Evolutionary conservation across 257 asterid species (phyloP), one percentile per base, ranked within the genome.

Genomic region (Verbena officinalis): DNA sequence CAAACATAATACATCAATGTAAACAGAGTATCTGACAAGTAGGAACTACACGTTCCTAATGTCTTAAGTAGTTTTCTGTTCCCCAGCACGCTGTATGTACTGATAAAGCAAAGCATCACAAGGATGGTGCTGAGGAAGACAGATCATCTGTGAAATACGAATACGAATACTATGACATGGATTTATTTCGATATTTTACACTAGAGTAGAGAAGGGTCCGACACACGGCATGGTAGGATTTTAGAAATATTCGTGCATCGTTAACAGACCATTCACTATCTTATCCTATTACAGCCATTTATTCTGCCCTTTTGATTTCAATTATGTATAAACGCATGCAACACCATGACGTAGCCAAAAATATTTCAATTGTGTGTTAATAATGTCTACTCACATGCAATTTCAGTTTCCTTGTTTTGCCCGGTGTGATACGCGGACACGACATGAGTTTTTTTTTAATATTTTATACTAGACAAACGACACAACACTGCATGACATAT

Each of bases 21-120:
- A 30, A 30, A 7, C 7, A 30, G 7, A 30, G 36, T 9, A 52
- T 23, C 59, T 13, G 15, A 12, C 4, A 23, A 52, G 19, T 16
- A 30, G 43, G 46, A 15, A 33, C 38, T 51, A 50, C 23, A 15
- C 22, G 50, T 40, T 23, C 55, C 17, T 13, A 54, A 54, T 40
- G 55, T 44, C 17, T 17, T 30, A 10, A 60, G 3, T 30, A 42
- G 34, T 44, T 24, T 57, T 51, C 31, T 45, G 73, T 33, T 56
- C 51, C 52, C 57, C 19, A 17, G 31, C 68, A 62, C 19, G 57
- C 56, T 48, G 42, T 31, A 62, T 48, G 68, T 46, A 48, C 57
- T 3, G 46, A 57, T 8, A 56, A 67, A 67, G 50, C 20, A 67
- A 56, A 39, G 58, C 59, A 31, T 14, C 44, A 56, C 40, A 44